Base-by-base conservation (phyloP, 495 filamentous ascomycete genomes). In the Tuber microsphaerosporum region DNA sequence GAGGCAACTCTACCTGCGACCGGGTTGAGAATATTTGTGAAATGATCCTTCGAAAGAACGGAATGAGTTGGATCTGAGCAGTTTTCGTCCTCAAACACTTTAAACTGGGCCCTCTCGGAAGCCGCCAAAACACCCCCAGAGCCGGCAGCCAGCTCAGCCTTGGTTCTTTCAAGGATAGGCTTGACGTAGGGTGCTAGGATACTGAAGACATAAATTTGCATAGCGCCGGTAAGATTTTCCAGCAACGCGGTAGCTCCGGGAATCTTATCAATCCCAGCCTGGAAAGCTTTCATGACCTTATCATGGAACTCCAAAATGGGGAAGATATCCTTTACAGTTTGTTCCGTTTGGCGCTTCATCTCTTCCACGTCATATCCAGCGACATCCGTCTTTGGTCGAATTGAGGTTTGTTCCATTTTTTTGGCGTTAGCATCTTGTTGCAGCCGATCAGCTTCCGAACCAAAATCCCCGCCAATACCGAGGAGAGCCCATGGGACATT, bases 31-130 rank as follows among this genome's bases (percentile, higher is more conserved):
- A 94, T 85, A 80, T 93, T 93, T 71, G 90, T 90, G 83, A 95
- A 97, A 81, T 97, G 93, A 79, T 96, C 93, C 85, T 97, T 97
- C 46, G 92, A 92, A 31, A 97, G 88, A 91, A 97, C 94, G 17
- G 92, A 94, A 83, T 97, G 93, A 7, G 93, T 97, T 2, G 93
- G 93, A 82, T 97, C 90, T 20, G 89, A 88, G 71, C 83, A 91
- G 51, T 85, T 72, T 75, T 93, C 90, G 77, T 97, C 90, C 31
- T 91, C 83, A 84, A 96, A 97, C 41, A 97, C 92, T 72, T 92
- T 88, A 75, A 90, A 89, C 83, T 97, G 93, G 83, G 94, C 90
- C 46, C 92, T 89, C 83, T 90, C 87, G 82, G 90, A 92, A 83
- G 89, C 91, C 77, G 92, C 86, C 73, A 97, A 94, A 76, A 97